Conservation (phyloP, 2,329 filamentous ascomycete genomes). For the Xylariaceae sp. region DNA sequence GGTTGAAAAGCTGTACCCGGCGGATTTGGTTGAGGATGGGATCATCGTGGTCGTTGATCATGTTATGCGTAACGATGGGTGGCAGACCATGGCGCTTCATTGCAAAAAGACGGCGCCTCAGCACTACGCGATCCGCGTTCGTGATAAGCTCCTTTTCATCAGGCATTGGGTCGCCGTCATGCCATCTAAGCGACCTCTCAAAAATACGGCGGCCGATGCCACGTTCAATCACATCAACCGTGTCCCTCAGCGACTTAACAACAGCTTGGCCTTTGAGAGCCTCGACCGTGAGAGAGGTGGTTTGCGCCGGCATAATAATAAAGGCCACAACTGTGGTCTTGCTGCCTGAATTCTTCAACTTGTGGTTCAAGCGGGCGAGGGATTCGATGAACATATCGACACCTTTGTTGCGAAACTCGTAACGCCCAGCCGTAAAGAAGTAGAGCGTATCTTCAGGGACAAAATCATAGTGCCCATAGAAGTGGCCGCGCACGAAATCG, state of each 20-base stretch:
- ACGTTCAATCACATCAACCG: constrained; percentile 85
- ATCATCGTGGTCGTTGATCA: constrained; percentile 90
- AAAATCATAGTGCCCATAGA: constrained; percentile 97
- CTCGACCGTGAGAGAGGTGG: constrained; percentile 89
- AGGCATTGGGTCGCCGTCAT: constrained; percentile 86
- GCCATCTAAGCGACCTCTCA: constrained; percentile 91
- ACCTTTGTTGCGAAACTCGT: constrained; percentile 97
- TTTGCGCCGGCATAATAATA: constrained; percentile 98
- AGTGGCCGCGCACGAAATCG: constrained; percentile 95
- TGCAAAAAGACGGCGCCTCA: constrained; percentile 86
- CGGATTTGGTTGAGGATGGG: constrained; percentile 94
- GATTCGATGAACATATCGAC: constrained; percentile 99
- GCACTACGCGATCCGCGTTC: constrained; percentile 83
- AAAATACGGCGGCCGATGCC: constrained; percentile 92
- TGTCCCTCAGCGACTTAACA: constrained; percentile 92
- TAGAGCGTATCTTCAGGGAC: constrained; percentile 95
- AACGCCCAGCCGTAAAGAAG: constrained; percentile 94
- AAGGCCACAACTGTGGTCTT: constrained; percentile 96
- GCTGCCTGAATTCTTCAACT: constrained; percentile 77
- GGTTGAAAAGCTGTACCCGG: constrained; percentile 94
- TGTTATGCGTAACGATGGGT: constrained; percentile 98
- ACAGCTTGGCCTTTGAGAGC: constrained; percentile 95
- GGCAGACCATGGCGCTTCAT: constrained; percentile 92
- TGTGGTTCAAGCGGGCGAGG: constrained; percentile 87
- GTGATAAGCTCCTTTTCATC: constrained; percentile 97